Evolutionary conservation across 2,329 filamentous ascomycete genomes (phyloP).

Genomic region (Beauveria medogensis): DNA sequence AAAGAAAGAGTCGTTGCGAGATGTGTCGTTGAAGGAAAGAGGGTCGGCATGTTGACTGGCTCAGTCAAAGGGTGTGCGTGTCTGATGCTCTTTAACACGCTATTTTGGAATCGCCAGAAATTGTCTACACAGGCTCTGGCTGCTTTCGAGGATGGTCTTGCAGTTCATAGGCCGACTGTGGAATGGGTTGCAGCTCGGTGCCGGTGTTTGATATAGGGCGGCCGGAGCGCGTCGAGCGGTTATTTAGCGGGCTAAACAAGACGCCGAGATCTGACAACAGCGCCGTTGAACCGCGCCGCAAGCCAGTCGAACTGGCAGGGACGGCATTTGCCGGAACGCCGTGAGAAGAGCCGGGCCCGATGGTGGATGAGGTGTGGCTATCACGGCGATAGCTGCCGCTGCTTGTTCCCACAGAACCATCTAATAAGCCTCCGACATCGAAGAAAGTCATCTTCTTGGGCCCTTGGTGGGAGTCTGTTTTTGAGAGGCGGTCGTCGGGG

Average conservation of each 20-base stretch:
- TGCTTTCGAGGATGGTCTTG: slow-evolving; percentile 22
- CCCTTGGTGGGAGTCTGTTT: slow-evolving; percentile 17
- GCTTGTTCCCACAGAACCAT: slow-evolving; percentile 30
- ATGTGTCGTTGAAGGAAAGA: not conserved
- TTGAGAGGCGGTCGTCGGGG: slow-evolving; percentile 25
- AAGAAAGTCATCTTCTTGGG: slow-evolving; percentile 62
- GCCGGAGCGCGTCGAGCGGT: slow-evolving; percentile 23
- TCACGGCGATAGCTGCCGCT: slow-evolving; percentile 28
- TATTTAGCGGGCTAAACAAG: slow-evolving; percentile 33
- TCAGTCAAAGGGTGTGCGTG: not conserved
- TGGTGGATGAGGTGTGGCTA: slow-evolving; percentile 33
- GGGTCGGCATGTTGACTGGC: not conserved
- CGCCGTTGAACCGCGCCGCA: slow-evolving; percentile 47
- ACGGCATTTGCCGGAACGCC: slow-evolving; percentile 34
- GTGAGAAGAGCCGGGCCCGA: slow-evolving; percentile 30
- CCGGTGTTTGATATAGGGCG: slow-evolving; percentile 24
- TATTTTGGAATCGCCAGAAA: slow-evolving; percentile 26
- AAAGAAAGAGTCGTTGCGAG: not conserved
- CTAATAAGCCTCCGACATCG: slow-evolving; percentile 71
- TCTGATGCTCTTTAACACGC: not conserved
- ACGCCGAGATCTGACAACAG: slow-evolving; percentile 53
- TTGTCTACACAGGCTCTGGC: slow-evolving; percentile 27
- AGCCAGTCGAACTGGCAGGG: slow-evolving; percentile 35
- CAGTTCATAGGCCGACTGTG: slow-evolving; percentile 31
- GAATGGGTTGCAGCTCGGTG: slow-evolving; percentile 40